Base-by-base conservation (phyloP, 1,139 yeast species). In the Zygoascus hellenicus region DNA sequence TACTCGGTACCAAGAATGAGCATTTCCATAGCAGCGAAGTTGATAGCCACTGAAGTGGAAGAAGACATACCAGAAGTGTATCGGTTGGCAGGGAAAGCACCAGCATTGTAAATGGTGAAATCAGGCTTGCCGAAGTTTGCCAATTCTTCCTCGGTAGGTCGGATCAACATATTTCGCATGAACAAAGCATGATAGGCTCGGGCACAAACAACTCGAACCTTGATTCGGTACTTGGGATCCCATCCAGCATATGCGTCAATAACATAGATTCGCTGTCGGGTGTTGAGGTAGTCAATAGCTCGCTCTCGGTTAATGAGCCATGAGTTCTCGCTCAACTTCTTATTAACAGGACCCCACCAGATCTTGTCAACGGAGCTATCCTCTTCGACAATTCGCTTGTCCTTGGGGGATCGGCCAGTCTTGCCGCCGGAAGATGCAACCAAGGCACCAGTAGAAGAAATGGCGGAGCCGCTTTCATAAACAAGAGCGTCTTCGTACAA, bases 321-420 rank as follows among this genome's bases (percentile, higher is more conserved):
- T 40, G 97, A 89, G 66, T 83, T 81, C 71, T 88, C 96, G 55
- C 88, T 84, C 62, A 92, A 92, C 72, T 90, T 87, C 72, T 86
- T 88, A 76, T 92, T 92, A 61, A 92, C 98, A 9, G 97, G 97
- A 29, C 98, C 98, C 98, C 98, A 92, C 97, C 98, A 92, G 60
- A 92, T 81, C 65, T 90, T 75, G 54, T 86, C 79, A 50, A 78
- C 70, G 37, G 97, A 89, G 47, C 94, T 76, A 59, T 79, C 84
- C 74, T 92, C 97, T 60, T 90, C 97, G 56, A 92, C 97, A 69
- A 92, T 87, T 74, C 98, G 88, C 71, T 92, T 92, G 72, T 92
- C 98, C 75, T 84, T 86, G 67, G 98, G 98, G 39, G 97, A 92
- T 72, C 98, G 85, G 61, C 98, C 98, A 50, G 97, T 92, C 75